Evolutionary conservation across 805 yeast species (phyloP).

Genomic region (Wickerhamomyces canadensis): DNA sequence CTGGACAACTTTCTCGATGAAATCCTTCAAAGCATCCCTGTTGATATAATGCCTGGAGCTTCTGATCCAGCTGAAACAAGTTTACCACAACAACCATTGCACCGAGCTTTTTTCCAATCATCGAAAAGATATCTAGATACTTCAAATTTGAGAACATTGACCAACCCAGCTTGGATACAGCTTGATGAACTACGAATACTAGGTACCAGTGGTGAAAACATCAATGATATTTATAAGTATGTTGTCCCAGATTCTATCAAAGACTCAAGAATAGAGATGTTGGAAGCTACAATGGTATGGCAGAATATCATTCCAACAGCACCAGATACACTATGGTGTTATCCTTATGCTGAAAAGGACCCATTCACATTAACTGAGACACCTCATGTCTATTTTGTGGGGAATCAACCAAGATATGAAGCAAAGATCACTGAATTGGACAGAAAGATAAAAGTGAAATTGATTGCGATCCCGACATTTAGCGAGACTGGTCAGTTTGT

Average conservation of each 20-base stretch:
- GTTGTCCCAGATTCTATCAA: slow-evolving; percentile 33
- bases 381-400: slow-evolving; percentile 84
- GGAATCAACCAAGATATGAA: slow-evolving; percentile 69
- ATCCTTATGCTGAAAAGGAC: slow-evolving; percentile 71
- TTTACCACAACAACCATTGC: slow-evolving; percentile 89
- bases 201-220: slow-evolving; percentile 82
- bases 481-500: slow-evolving; percentile 58
- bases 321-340: slow-evolving; percentile 90
- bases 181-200: slow-evolving; percentile 51
- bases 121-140: slow-evolving; percentile 37
- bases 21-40: slow-evolving; percentile 54
- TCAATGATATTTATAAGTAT: slow-evolving; percentile 73
- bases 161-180: slow-evolving; percentile 76
- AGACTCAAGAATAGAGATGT: slow-evolving; percentile 40
- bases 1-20: slow-evolving; percentile 58
- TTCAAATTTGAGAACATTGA: slow-evolving; percentile 35
- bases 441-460: slow-evolving; percentile 36
- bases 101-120: slow-evolving; percentile 58
- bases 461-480: slow-evolving; percentile 71
- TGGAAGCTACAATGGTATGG: slow-evolving; percentile 73
- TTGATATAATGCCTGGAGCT: slow-evolving; percentile 79
- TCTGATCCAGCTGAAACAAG: slow-evolving; percentile 81
- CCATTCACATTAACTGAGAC: slow-evolving; percentile 76
- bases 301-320: slow-evolving; percentile 90
- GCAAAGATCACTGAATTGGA: slow-evolving; percentile 35